Percentiles rank a stretch among this genome's conserved stretches.
These are phyloP conservation scores for Aspergillus steynii DNA, from an alignment of 495 filamentous ascomycete species.

Conservation along the genomic window DNA sequence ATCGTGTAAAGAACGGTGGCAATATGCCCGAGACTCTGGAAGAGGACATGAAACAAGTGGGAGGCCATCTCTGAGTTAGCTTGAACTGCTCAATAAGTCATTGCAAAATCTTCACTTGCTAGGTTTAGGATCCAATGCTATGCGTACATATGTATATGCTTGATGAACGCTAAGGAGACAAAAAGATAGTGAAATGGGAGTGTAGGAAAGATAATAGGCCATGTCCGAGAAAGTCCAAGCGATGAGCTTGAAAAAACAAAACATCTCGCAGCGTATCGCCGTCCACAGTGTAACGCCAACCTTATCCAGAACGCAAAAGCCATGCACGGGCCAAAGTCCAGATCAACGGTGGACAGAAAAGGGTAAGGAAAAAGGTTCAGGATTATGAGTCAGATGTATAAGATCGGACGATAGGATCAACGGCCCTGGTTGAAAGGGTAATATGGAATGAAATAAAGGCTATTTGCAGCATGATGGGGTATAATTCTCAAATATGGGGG, in stretches of 20 bases:
- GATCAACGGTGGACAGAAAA: neutral
- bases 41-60: too few species aligned
- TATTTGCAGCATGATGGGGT: neutral
- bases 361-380: neutral
- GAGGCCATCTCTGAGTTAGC: too few species aligned
- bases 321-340: constrained; percentile 10
- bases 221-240: neutral
- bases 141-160: neutral
- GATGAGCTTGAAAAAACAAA: neutral
- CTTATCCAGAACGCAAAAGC: constrained; percentile 7
- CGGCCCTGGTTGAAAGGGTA: neutral
- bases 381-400: neutral
- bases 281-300: neutral
- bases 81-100: neutral
- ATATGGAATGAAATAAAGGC: neutral
- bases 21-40: too few species aligned
- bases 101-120: neutral
- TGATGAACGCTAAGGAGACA: neutral
- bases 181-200: neutral
- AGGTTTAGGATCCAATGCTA: neutral
- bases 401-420: neutral
- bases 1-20: too few species aligned
- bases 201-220: neutral
- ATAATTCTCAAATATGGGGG: neutral
- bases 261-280: neutral